These are phyloP conservation scores for Penicillium egyptiacum DNA, from an alignment of 495 filamentous ascomycete species.

Conservation along the genomic window DNA sequence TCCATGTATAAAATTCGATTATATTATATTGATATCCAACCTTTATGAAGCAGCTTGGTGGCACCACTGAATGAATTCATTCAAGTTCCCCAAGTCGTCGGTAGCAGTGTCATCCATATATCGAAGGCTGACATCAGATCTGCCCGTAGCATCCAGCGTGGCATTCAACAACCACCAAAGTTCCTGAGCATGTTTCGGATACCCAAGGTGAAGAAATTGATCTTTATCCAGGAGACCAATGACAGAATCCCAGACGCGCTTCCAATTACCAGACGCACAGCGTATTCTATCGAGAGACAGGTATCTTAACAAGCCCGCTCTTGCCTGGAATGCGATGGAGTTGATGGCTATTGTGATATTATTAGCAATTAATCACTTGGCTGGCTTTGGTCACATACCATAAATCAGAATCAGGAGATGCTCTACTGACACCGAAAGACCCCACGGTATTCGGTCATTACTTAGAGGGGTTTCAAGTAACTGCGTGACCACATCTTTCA, in stretches of 20 bases:
- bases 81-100: slow-evolving; percentile 39
- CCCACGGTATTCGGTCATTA: slow-evolving; percentile 23
- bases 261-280: slow-evolving; percentile 38
- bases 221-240: slow-evolving; percentile 22
- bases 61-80: slow-evolving; percentile 41
- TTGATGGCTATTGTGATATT: slow-evolving; percentile 27
- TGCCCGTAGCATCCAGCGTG: slow-evolving; percentile 26
- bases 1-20: slow-evolving; percentile 3
- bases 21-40: slow-evolving; percentile 3
- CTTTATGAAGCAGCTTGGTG: slow-evolving; percentile 9
- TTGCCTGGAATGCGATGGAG: slow-evolving; percentile 34
- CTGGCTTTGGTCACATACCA: slow-evolving; percentile 21
- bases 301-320: slow-evolving; percentile 31
- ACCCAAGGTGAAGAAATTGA: slow-evolving; percentile 32
- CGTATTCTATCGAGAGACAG: slow-evolving; percentile 31
- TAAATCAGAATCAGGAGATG: slow-evolving; percentile 42
- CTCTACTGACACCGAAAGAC: slow-evolving; percentile 32
- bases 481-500: slow-evolving; percentile 28
- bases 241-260: slow-evolving; percentile 34
- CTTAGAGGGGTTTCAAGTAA: slow-evolving; percentile 26
- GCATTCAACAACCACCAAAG: slow-evolving; percentile 41
- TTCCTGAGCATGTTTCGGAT: slow-evolving; percentile 43
- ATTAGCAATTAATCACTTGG: not conserved
- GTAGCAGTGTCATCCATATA: slow-evolving; percentile 40
- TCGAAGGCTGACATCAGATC: slow-evolving; percentile 18